Conservation (phyloP, 78 protist species). For the Bodo saltans region DNA sequence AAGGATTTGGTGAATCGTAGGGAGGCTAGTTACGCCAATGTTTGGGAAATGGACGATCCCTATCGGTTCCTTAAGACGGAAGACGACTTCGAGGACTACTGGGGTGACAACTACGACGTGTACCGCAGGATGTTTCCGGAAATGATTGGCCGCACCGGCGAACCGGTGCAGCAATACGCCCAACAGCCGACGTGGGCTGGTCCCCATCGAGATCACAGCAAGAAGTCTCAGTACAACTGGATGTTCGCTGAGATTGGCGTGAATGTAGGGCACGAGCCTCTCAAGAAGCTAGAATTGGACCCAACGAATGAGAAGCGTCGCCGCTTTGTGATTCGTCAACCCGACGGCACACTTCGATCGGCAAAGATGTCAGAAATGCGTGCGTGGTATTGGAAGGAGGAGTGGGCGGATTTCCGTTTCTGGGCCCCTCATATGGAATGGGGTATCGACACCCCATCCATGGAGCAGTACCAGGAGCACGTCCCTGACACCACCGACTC, state of each 20-base stretch:
- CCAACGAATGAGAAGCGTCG: conserved; percentile 15
- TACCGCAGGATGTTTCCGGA: conserved; percentile 8
- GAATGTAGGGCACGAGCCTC: conserved; percentile 16
- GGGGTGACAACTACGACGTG: conserved; percentile 32
- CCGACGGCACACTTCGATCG: conserved; percentile 20
- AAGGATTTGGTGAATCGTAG: not conserved
- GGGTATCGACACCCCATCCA: not conserved
- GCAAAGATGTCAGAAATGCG: conserved; percentile 21
- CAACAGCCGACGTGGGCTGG: not conserved
- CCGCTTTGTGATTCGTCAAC: conserved; percentile 12
- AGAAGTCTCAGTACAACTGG: conserved; percentile 1
- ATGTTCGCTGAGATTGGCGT: conserved; percentile 11
- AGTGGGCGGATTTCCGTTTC: conserved; percentile 16
- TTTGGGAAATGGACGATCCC: conserved; percentile 23
- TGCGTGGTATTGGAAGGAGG: conserved; percentile 20
- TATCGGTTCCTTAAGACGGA: conserved; percentile 30
- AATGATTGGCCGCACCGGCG: not conserved
- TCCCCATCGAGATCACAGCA: not conserved
- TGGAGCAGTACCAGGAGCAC: not conserved
- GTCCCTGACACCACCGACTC: not conserved
- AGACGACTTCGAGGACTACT: conserved; percentile 3
- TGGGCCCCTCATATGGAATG: not conserved
- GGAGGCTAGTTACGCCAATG: conserved; percentile 6
- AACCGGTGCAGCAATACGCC: conserved; percentile 19
- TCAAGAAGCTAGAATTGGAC: not conserved